A percentile compares a stretch with the other conserved stretches of the same genome.
These are phyloP conservation scores for Phlebiopsis gigantea DNA, from an alignment of 768 basidiomycete genomes.

Conservation along the genomic window DNA sequence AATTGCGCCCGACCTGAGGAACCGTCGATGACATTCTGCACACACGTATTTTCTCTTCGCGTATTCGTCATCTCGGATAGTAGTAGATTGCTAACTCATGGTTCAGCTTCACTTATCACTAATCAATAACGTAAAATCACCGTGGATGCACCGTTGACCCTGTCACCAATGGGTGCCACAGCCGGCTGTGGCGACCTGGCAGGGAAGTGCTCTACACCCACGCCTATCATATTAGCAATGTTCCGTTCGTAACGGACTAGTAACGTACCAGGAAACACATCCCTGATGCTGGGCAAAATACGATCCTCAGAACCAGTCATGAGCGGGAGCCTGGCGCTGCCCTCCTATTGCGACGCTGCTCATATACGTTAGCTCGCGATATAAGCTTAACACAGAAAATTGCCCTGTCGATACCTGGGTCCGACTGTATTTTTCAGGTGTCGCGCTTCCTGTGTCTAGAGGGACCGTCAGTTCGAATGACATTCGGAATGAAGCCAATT, in stretches of 20 bases:
- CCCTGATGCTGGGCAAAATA: background rate
- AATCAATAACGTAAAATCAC: background rate
- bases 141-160: background rate
- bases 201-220: background rate
- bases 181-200: background rate
- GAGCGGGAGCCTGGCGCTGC: background rate
- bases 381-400: background rate
- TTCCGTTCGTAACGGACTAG: background rate
- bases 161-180: background rate
- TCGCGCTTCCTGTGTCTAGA: background rate
- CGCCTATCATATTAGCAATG: background rate
- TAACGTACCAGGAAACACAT: background rate
- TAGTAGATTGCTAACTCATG: background rate
- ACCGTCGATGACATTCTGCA: background rate
- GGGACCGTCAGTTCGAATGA: background rate
- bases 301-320: background rate
- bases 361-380: background rate
- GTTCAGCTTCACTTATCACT: background rate
- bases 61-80: background rate
- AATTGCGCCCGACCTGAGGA: background rate
- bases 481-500: background rate
- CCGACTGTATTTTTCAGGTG: no score
- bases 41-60: slow-evolving; percentile 3
- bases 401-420: no score
- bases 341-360: background rate